Evolutionary conservation across 2,329 filamentous ascomycete species (phyloP).

Genomic region (Exophiala viscosa): DNA sequence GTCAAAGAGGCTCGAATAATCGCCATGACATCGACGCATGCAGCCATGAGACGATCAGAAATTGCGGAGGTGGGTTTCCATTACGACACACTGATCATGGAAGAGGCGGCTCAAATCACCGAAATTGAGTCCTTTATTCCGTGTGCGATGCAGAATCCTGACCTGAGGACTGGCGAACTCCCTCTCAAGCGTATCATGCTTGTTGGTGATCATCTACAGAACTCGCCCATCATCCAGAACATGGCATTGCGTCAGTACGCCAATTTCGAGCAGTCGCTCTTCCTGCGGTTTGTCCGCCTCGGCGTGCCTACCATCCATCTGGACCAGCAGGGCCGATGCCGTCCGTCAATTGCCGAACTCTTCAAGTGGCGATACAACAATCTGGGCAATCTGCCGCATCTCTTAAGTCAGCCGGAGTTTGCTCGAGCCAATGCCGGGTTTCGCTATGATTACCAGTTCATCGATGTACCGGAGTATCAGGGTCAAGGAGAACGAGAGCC

Average conservation of each 20-base stretch:
- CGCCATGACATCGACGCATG: conserved; percentile 98
- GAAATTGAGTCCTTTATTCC: conserved; percentile 97
- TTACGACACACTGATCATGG: conserved; percentile 97
- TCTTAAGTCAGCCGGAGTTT: conserved; percentile 68
- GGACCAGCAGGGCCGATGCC: conserved; percentile 88
- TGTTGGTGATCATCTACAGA: conserved; percentile 93
- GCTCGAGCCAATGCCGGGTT: conserved; percentile 83
- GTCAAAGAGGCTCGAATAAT: conserved; percentile 95
- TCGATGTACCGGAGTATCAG: conserved; percentile 91
- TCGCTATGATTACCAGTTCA: conserved; percentile 92
- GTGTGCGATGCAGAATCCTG: conserved; percentile 73
- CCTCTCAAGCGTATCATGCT: conserved; percentile 83
- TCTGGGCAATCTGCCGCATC: conserved; percentile 73
- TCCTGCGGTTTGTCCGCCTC: conserved; percentile 82
- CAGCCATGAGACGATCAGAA: conserved; percentile 86
- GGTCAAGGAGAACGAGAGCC: conserved; percentile 84
- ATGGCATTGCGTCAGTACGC: conserved; percentile 91
- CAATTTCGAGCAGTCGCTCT: conserved; percentile 92
- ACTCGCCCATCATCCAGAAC: conserved; percentile 93
- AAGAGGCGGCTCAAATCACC: conserved; percentile 96
- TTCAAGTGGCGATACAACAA: conserved; percentile 87
- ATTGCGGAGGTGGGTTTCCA: conserved; percentile 91
- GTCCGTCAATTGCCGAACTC: conserved; percentile 79
- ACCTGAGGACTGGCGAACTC: conserved; percentile 64
- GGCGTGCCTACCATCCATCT: conserved; percentile 88